Base-by-base conservation (phyloP, 2,329 filamentous ascomycete genomes). In the Fusarium papillatum region DNA sequence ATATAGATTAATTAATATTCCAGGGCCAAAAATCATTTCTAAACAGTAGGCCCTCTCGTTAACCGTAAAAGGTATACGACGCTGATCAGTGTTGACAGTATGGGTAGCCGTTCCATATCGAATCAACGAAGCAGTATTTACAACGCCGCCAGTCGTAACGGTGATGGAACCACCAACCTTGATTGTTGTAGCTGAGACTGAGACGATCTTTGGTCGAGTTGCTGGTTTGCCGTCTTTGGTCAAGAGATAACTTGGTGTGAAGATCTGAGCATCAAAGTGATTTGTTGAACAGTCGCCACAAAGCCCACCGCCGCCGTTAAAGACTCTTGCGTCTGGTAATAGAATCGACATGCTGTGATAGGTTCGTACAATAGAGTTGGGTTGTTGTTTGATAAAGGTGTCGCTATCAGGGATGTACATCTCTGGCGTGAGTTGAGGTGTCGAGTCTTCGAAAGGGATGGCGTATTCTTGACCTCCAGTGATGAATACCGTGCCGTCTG, bases 401-500 rank as follows among this genome's bases (percentile, higher is more conserved):
- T 77, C 69, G 0, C 34, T 41, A 0, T 65, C 66, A 0, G 75
- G 67, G 2, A 62, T 17, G 46, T 77, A 77, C 16, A 77, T 72
- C 39, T 77, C 74, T 0, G 74, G 75, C 1, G 72, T 66, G 1
- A 77, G 10, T 1, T 73, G 72, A 0, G 75, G 75, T 1, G 70
- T 77, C 16, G 75, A 62, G 13, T 77, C 75, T 7, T 62, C 63
- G 48, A 77, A 77, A 0, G 75, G 75, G 2, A 77, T n/a, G 1
- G 66, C 70, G 38, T 75, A 63, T 29, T 46, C 4, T 41, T 73
- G 77, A 2, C 89, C 88, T 10, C 88, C 89, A 0, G 83, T 83
- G 46, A 90, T 82, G 31, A 90, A 84, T 6, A 88, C 83, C 3
- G 81, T 84, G 9, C 89, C 88, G 69, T 88, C 84, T 1, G 88